Base-by-base conservation (phyloP, 2,329 filamentous ascomycete genomes). In the Zarea fungicola region DNA sequence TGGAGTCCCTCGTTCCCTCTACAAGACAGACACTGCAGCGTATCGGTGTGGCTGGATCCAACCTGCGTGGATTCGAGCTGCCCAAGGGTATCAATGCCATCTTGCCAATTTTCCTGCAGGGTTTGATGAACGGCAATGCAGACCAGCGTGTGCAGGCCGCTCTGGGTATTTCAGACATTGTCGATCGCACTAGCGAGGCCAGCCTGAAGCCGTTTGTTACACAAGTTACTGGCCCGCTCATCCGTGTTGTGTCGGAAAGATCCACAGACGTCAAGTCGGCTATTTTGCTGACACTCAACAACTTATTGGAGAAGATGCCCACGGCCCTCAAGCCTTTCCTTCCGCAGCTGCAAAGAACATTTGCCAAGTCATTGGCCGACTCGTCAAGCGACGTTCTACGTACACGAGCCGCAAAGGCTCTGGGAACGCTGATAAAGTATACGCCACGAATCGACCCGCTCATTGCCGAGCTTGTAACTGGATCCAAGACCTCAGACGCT, bases 1-100 rank as follows among this genome's bases (percentile, higher is more conserved):
- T 99, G 93, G 95, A 99, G 63, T 83, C 86, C 1, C 77, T 99
- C 39, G 90, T 96, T 16, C 74, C 82, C 47, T 93, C 92, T 1
- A 96, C 92, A 2, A 78, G 92, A 51, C 87, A 95, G 66, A 85
- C 88, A 1, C 76, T 99, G 48, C 84, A 88, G 56, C 89, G 92
- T 60, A 87, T 97, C 40, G 93, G 95, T 58, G 88, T 96, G 37
- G 74, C 90, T 35, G 93, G 93, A 23, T 79, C 84, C 34, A 85
- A 91, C 60, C 75, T 99, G 40, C 82, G 90, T 32, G 95, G 93
- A 29, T 99, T 99, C 72, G 78, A 83, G 58, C 73, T 97, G 49
- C 93, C 92, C 2, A 99, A 97, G 79, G 95, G 95, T 54, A 96
- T 99, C 75, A 95, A 90, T 62, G 91, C 93, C 54, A 85, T 99